phyloP scores from a whole-genome alignment of 352 stramenopile species.

The Globisporangium solare region DNA sequence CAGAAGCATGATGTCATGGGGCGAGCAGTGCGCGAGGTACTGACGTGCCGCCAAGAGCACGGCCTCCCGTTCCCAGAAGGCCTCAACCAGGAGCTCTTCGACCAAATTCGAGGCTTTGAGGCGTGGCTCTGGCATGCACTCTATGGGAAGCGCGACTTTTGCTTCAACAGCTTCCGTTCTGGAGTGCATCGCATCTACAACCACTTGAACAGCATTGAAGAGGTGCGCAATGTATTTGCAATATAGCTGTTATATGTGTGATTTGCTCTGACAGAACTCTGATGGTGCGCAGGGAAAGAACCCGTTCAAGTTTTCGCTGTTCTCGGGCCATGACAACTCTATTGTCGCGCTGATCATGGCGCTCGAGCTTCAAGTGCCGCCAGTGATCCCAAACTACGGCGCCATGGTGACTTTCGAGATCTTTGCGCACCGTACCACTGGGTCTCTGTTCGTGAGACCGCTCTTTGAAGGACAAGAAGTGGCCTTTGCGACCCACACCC shows the following conservation, averaged over 20 bases:
- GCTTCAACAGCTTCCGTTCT: slow-evolving; percentile 47
- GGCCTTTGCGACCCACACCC: slow-evolving; percentile 32
- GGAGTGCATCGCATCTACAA: slow-evolving; percentile 54
- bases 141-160: slow-evolving; percentile 68
- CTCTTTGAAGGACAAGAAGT: slow-evolving; percentile 50
- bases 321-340: slow-evolving; percentile 81
- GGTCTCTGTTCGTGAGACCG: slow-evolving; percentile 42
- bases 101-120: slow-evolving; percentile 56
- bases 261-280: slow-evolving; percentile 1
- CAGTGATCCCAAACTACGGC: slow-evolving; percentile 59
- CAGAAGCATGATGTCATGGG: neutral
- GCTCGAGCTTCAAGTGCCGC: slow-evolving; percentile 48
- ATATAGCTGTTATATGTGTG: slow-evolving; percentile 1
- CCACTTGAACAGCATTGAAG: slow-evolving; percentile 33
- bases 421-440: slow-evolving; percentile 33
- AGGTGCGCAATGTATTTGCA: slow-evolving; percentile 21
- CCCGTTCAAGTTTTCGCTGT: slow-evolving; percentile 57
- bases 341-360: slow-evolving; percentile 65
- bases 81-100: slow-evolving; percentile 51
- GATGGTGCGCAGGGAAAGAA: slow-evolving; percentile 10
- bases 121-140: slow-evolving; percentile 74
- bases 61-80: slow-evolving; percentile 49
- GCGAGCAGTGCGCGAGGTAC: slow-evolving; percentile 58
- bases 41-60: slow-evolving; percentile 63
- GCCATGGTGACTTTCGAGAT: slow-evolving; percentile 77